Percentiles rank a stretch among this genome's conserved stretches.
Evolutionary conservation across 768 basidiomycete species (phyloP).

Genomic region (Arthromyces matolae): DNA sequence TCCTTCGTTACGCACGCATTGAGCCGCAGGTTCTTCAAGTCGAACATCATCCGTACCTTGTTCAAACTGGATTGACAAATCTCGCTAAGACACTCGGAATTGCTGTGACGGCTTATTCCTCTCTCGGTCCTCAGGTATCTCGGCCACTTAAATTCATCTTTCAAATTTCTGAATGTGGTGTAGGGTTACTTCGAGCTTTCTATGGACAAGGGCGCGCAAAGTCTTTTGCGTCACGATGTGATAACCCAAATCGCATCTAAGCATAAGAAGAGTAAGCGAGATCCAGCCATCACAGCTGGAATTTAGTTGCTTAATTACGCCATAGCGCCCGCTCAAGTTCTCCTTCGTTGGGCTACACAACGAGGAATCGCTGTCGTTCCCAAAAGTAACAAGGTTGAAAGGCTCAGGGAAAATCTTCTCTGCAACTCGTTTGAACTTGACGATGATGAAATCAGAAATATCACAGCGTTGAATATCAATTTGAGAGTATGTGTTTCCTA

Average conservation of each 20-base stretch:
- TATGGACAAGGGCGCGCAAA: conserved; percentile 46
- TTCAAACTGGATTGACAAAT: conserved; percentile 52
- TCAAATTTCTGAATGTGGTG: too few relatives aligned
- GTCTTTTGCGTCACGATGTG: conserved; percentile 49
- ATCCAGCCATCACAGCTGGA: background rate
- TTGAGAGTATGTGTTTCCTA: conserved; percentile 46
- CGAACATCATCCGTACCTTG: conserved; percentile 69
- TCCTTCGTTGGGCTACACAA: conserved; percentile 79
- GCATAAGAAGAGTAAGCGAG: conserved; percentile 48
- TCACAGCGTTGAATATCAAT: conserved; percentile 59
- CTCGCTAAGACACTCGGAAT: conserved; percentile 57
- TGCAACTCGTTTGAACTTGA: conserved; percentile 44
- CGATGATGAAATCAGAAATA: conserved; percentile 51
- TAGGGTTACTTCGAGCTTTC: conserved; percentile 65
- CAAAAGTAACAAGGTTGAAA: conserved; percentile 51
- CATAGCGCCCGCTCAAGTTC: conserved; percentile 58
- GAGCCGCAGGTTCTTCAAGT: conserved; percentile 69
- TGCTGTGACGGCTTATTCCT: conserved; percentile 62
- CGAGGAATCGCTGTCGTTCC: conserved; percentile 73
- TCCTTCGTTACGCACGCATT: conserved; percentile 74
- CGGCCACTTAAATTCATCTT: too few relatives aligned
- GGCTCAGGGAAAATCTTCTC: conserved; percentile 50
- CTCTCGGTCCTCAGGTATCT: conserved; percentile 36
- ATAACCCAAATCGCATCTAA: conserved; percentile 44
- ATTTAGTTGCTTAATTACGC: background rate